These are phyloP conservation scores for Cystobasidiopsis lactophilus DNA, from an alignment of 768 basidiomycete species.

Conservation along the genomic window DNA sequence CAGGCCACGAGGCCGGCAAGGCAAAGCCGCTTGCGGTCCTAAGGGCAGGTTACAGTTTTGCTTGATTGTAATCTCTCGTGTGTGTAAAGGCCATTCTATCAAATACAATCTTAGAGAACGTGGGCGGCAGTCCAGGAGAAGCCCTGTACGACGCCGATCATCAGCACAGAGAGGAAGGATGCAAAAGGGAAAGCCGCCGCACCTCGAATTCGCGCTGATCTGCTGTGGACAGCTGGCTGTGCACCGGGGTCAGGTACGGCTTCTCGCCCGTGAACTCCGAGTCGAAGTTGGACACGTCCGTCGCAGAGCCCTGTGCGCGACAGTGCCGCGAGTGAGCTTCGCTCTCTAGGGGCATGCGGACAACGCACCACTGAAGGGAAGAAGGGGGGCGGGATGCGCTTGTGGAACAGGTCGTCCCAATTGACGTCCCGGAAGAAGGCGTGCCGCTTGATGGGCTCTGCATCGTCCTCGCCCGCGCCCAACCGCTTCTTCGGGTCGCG, in stretches of 20 bases:
- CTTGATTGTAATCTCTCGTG: too few relatives aligned
- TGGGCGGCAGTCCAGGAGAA: too few relatives aligned
- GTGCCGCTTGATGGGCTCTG: slow-evolving; percentile 90
- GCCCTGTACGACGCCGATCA: too few relatives aligned
- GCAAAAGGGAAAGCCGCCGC: too few relatives aligned
- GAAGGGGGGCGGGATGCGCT: slow-evolving; percentile 91
- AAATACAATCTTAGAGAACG: too few relatives aligned
- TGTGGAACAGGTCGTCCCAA: slow-evolving; percentile 91
- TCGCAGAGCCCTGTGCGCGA: slow-evolving; percentile 17
- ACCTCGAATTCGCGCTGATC: slow-evolving; percentile 84
- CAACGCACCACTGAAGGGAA: slow-evolving; percentile 73
- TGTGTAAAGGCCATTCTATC: too few relatives aligned
- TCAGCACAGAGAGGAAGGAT: too few relatives aligned
- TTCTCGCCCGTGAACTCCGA: slow-evolving; percentile 93
- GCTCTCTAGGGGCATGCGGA: slow-evolving; percentile 3
- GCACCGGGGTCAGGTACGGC: slow-evolving; percentile 90
- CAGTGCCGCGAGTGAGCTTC: not conserved
- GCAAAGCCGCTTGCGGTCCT: too few relatives aligned
- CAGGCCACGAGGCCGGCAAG: too few relatives aligned
- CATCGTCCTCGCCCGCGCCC: slow-evolving; percentile 75
- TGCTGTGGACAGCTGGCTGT: slow-evolving; percentile 65
- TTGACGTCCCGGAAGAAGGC: slow-evolving; percentile 96
- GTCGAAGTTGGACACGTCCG: slow-evolving; percentile 51
- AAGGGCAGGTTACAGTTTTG: too few relatives aligned
- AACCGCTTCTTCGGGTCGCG: slow-evolving; percentile 76